These are phyloP conservation scores for Crithidia fasciculata DNA, from an alignment of 208 protist species.

Conservation along the genomic window DNA sequence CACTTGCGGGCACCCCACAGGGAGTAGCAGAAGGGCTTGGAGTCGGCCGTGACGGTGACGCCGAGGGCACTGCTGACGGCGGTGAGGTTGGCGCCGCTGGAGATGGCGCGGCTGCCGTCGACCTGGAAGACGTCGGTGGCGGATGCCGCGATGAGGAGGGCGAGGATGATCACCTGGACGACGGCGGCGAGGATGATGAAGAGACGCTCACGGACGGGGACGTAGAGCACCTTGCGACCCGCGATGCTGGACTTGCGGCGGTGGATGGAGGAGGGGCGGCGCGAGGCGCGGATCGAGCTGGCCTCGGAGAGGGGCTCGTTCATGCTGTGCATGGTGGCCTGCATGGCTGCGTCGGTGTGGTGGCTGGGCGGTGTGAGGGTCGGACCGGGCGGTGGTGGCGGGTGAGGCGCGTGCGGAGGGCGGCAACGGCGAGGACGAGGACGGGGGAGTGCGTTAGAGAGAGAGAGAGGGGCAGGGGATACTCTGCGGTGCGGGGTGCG, in stretches of 20 bases:
- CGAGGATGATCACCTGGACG: constrained; percentile 24
- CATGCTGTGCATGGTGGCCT: neutral
- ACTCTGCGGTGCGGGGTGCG: too few relatives aligned
- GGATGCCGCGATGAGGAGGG: constrained; percentile 27
- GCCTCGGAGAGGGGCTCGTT: constrained; percentile 23
- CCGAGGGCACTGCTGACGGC: constrained; percentile 13
- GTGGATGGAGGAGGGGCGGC: constrained; percentile 25
- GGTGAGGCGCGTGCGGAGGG: too few relatives aligned
- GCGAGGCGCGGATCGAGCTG: constrained; percentile 19
- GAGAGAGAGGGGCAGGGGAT: too few relatives aligned
- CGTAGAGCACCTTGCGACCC: constrained; percentile 24
- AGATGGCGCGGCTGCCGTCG: constrained; percentile 26
- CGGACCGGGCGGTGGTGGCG: too few relatives aligned
- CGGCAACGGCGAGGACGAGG: too few relatives aligned
- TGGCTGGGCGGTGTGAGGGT: too few relatives aligned
- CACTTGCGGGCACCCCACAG: constrained; percentile 28
- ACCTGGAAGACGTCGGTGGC: constrained; percentile 28
- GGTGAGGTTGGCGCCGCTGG: constrained; percentile 12
- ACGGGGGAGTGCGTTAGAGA: too few relatives aligned
- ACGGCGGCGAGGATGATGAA: constrained; percentile 21
- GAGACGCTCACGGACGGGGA: constrained; percentile 25
- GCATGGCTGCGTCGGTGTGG: neutral
- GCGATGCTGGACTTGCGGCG: constrained; percentile 33
- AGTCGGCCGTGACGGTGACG: constrained; percentile 20
- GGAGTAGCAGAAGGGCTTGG: constrained; percentile 36